Evolutionary conservation across 768 basidiomycete species (phyloP), one percentile per base, ranked within the genome.

Genomic region (Imleria badia): DNA sequence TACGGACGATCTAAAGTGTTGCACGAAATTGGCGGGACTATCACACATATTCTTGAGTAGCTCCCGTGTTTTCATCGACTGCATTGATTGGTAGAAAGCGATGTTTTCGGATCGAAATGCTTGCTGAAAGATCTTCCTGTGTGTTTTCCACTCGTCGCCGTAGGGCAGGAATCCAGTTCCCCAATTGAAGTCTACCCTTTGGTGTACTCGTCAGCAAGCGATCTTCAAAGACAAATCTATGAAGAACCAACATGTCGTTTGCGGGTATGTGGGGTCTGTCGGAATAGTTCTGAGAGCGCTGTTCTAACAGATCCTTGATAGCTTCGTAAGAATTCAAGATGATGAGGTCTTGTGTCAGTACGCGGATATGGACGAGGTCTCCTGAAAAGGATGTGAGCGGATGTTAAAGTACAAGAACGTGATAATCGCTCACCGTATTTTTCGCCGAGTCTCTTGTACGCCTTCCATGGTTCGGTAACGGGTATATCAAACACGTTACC

Each of bases 261-360:
- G 38, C 45, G 14, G 55, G 55, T 45, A 48, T 38, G 34, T 48
- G 23, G 4, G 56, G 56, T 22, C 56, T 47, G 36, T 38, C 42
- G 19, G 56, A 57, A 40, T 55, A 57, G 36, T 48, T 48, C 20
- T 48, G 46, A 19, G 53, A 57, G 34, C 56, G 47, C 5, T 43
- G 14, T 15, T 55, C 56, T 0, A 57, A 30, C 26, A 57, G 2
- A 35, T 57, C 56, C 22, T 20, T 55, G 22, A 55, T 45, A 6
- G 20, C 47, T 48, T 55, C 56, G 14, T 55, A 34, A n/a, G 56
- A 57, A 40, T 55, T 55, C 53, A 57, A 19, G 17, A 55, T 29
- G 17, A 55, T 57, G 19, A 48, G 3, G 30, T 57, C 53, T 45
- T 57, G 56, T 6, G 55, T 55, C 15, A 56, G 19, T 10, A 55